Evolutionary conservation across 768 basidiomycete genomes (phyloP).

Genomic region (Leccinellum luteum): DNA sequence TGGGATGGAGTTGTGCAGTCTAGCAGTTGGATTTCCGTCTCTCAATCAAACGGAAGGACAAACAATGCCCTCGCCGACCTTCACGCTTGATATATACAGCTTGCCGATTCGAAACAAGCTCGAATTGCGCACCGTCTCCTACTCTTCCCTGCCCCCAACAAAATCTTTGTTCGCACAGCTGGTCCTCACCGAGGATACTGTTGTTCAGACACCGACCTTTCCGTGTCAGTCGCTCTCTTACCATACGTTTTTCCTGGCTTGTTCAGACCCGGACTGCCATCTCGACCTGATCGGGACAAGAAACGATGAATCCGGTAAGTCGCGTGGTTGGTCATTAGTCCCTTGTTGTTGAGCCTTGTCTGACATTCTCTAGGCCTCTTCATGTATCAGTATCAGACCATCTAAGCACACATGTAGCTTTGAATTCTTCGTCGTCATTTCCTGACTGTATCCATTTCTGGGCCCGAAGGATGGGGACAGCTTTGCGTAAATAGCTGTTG

Average conservation of each 20-base stretch:
- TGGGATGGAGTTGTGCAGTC: slow-evolving; percentile 2
- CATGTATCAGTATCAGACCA: slow-evolving; percentile 2
- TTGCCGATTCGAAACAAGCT: neutral
- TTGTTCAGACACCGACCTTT: neutral
- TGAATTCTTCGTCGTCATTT: too few species aligned
- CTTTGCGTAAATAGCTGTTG: too few species aligned
- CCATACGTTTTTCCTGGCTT: neutral
- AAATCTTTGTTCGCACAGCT: neutral
- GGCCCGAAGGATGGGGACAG: too few species aligned
- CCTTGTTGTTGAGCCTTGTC: neutral
- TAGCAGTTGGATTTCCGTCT: neutral
- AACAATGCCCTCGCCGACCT: neutral
- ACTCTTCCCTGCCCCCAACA: neutral
- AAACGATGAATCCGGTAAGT: neutral
- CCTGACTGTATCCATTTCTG: too few species aligned
- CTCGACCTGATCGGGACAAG: neutral
- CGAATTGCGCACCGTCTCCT: neutral
- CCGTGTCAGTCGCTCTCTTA: neutral
- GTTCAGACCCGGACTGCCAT: neutral
- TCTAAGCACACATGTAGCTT: neutral
- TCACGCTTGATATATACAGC: neutral
- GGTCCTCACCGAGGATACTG: neutral
- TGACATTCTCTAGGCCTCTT: neutral
- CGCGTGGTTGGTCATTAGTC: neutral
- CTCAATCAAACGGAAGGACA: neutral